phyloP scores from a whole-genome alignment of 2,329 filamentous ascomycete genomes.

The Aspergillus niger region DNA sequence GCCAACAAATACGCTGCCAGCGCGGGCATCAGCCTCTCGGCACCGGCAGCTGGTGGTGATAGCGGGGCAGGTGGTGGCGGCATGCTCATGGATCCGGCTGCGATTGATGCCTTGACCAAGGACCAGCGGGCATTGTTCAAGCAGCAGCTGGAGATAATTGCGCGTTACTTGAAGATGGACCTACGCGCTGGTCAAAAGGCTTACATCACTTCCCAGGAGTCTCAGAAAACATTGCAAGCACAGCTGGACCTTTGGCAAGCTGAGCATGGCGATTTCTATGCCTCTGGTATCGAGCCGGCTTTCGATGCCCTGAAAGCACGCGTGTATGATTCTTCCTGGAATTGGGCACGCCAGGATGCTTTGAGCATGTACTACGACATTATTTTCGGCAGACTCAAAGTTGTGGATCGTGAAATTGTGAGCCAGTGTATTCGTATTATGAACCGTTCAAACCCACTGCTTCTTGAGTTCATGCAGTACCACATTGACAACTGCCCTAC shows the following conservation, averaged over 20 bases:
- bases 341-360: slow-evolving; percentile 97
- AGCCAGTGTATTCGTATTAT: slow-evolving; percentile 98
- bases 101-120: slow-evolving; percentile 94
- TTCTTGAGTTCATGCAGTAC: slow-evolving; percentile 99
- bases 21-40: slow-evolving; percentile 80
- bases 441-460: slow-evolving; percentile 95
- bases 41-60: slow-evolving; percentile 70
- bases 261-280: slow-evolving; percentile 96
- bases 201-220: slow-evolving; percentile 79
- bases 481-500: slow-evolving; percentile 99
- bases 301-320: slow-evolving; percentile 94
- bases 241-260: slow-evolving; percentile 93
- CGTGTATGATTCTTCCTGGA: slow-evolving; percentile 98
- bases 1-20: slow-evolving; percentile 84
- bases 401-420: slow-evolving; percentile 95
- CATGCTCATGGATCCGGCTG: slow-evolving; percentile 99
- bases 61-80: slow-evolving; percentile 70
- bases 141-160: slow-evolving; percentile 93
- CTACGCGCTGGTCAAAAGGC: slow-evolving; percentile 96
- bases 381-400: slow-evolving; percentile 91
- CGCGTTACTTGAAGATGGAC: slow-evolving; percentile 95
- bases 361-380: slow-evolving; percentile 99
- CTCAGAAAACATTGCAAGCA: slow-evolving; percentile 81
- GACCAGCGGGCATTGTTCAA: slow-evolving; percentile 96
- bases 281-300: slow-evolving; percentile 86